A percentile compares a stretch with the other conserved stretches of the same genome.
Conservation (phyloP, 768 basidiomycete genomes). For the Suillus ampliporus region DNA sequence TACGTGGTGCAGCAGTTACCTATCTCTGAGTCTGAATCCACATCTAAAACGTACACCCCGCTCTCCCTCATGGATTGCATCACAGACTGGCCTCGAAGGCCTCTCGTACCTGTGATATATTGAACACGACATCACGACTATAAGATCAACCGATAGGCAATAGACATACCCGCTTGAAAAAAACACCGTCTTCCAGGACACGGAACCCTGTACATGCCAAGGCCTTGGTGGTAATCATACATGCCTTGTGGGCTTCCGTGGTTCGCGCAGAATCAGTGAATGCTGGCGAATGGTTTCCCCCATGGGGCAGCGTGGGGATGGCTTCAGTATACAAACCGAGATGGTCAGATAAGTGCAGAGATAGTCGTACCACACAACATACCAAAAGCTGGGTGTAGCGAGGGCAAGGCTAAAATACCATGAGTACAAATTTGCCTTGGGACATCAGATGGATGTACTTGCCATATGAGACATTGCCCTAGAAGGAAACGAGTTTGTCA, state of each 20-base stretch:
- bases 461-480: slow-evolving; percentile 82
- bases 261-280: slow-evolving; percentile 67
- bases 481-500: slow-evolving; percentile 24
- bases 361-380: slow-evolving; percentile 23
- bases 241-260: slow-evolving; percentile 64
- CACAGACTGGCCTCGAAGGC: background rate
- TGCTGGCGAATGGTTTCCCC: slow-evolving; percentile 77
- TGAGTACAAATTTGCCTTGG: slow-evolving; percentile 20
- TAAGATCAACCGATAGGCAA: background rate
- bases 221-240: slow-evolving; percentile 61
- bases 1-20: background rate
- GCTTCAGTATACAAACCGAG: slow-evolving; percentile 42
- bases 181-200: slow-evolving; percentile 60
- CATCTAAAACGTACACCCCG: background rate
- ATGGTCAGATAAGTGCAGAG: slow-evolving; percentile 33
- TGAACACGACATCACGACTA: background rate
- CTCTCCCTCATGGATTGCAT: background rate
- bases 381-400: slow-evolving; percentile 70
- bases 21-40: background rate
- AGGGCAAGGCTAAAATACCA: slow-evolving; percentile 54
- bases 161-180: slow-evolving; percentile 56
- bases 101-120: background rate
- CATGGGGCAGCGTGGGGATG: slow-evolving; percentile 72
- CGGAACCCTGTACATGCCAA: slow-evolving; percentile 67
- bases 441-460: slow-evolving; percentile 33